These are phyloP conservation scores for Tephrocybe sp. DNA, from an alignment of 768 basidiomycete species.

Conservation along the genomic window DNA sequence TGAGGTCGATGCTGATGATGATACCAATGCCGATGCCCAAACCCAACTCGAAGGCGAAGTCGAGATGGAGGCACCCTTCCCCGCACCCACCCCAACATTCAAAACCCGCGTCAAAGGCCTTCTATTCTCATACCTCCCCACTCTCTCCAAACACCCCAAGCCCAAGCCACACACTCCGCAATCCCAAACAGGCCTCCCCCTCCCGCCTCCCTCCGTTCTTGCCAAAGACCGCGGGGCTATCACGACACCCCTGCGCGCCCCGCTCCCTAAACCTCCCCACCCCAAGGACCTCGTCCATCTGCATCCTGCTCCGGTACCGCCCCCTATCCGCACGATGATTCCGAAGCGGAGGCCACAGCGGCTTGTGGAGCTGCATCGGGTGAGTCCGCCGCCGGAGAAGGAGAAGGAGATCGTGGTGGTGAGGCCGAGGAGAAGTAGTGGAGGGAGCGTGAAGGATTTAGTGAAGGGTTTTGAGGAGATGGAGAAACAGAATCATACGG, in stretches of 20 bases:
- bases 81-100: constrained; percentile 25
- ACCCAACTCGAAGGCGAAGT: background rate
- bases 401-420: constrained; percentile 18
- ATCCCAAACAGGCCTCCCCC: constrained; percentile 37
- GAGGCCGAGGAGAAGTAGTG: constrained; percentile 57
- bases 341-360: constrained; percentile 41
- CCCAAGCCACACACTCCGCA: constrained; percentile 15
- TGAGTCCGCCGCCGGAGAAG: constrained; percentile 23
- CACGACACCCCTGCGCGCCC: constrained; percentile 54
- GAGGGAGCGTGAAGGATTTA: constrained; percentile 70
- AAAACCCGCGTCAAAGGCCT: constrained; percentile 55
- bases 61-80: background rate
- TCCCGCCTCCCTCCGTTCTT: constrained; percentile 53
- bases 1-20: background rate
- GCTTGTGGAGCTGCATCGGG: constrained; percentile 52
- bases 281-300: constrained; percentile 69
- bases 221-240: constrained; percentile 53
- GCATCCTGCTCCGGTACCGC: constrained; percentile 47
- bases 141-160: constrained; percentile 34
- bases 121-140: constrained; percentile 60
- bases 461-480: constrained; percentile 57
- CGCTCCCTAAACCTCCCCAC: constrained; percentile 38
- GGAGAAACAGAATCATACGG: constrained; percentile 27
- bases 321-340: constrained; percentile 35
- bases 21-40: background rate